Base-by-base conservation (phyloP, 306 rosid species). In the Adenanthera pavonina region DNA sequence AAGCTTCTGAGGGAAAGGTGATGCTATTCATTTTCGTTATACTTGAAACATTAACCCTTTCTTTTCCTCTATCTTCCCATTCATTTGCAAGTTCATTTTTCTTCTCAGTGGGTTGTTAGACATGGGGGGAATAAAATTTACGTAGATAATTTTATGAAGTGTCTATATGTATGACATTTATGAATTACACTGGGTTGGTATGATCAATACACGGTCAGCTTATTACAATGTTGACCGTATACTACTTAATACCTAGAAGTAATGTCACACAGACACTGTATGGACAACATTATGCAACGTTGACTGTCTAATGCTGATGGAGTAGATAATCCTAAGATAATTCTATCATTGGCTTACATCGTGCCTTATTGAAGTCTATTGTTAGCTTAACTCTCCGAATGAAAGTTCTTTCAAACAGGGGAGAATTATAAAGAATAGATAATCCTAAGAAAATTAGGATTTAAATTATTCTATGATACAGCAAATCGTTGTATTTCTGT, bases 1-100 rank as follows among this genome's bases (percentile, higher is more conserved):
- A 90, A 84, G 99, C 99, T 86, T 86, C 97, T 20, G 99, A 95
- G 88, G 99, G 93, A 72, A 95, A 95, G 99, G 99, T 95, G 74
- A 75, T 35, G 36, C 44, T 43, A 40, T 74, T 41, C 35, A 44
- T 81, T 72, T 82, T 40, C 67, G 20, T 65, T 35, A 25, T 57
- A 54, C 78, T 71, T 25, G 65, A 59, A 59, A 19, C 65, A 20
- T 59, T 49, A 35, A 5, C 66, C 57, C 36, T 81, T 25, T 61
- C 40, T 3, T 70, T 30, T 78, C 38, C 41, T 70, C 38, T 67
- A 19, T 67, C 9, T n/a, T 36, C 59, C 66, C 66, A 34, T 69
- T 68, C 60, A 17, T 53, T 78, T 74, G 25, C 10, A n/a, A 78
- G 71, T 76, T 78, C 71, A 57, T 67, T 68, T 56, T 57, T 53